Conservation (phyloP, 1,284 basidiomycete genomes). For the Marasmius oreades region DNA sequence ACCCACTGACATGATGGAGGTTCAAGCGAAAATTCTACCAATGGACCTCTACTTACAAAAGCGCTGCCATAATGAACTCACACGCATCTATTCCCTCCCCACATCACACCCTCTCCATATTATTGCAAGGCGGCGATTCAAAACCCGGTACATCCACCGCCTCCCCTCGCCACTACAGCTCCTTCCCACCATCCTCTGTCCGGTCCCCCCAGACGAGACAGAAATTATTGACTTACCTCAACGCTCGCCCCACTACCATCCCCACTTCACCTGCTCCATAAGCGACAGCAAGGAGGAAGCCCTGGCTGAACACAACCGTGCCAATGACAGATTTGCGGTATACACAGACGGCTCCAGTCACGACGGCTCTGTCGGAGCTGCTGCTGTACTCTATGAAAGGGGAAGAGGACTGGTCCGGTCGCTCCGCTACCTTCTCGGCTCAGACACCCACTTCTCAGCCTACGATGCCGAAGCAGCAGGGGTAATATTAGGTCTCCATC, state of each 20-base stretch:
- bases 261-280: neutral
- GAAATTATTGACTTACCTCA: constrained; percentile 19
- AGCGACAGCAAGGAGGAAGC: neutral
- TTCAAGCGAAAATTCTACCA: constrained; percentile 21
- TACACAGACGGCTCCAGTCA: constrained; percentile 26
- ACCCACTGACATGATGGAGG: constrained; percentile 21
- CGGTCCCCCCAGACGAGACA: constrained; percentile 3
- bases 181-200: constrained; percentile 5
- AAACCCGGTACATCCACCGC: neutral
- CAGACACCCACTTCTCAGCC: constrained; percentile 15
- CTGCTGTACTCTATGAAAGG: constrained; percentile 17
- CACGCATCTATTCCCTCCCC: constrained; percentile 20
- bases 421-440: constrained; percentile 18
- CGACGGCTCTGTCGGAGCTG: constrained; percentile 20
- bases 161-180: constrained; percentile 12
- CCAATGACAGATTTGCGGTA: constrained; percentile 14
- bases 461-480: constrained; percentile 25
- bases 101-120: constrained; percentile 14
- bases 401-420: neutral
- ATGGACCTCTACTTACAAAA: constrained; percentile 18
- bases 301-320: neutral
- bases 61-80: constrained; percentile 13
- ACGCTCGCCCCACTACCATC: constrained; percentile 5
- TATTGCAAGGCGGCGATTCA: neutral
- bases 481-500: constrained; percentile 17